phyloP scores from a whole-genome alignment of 1,139 yeast genomes.

The Sugiyamaella xylanicola region DNA sequence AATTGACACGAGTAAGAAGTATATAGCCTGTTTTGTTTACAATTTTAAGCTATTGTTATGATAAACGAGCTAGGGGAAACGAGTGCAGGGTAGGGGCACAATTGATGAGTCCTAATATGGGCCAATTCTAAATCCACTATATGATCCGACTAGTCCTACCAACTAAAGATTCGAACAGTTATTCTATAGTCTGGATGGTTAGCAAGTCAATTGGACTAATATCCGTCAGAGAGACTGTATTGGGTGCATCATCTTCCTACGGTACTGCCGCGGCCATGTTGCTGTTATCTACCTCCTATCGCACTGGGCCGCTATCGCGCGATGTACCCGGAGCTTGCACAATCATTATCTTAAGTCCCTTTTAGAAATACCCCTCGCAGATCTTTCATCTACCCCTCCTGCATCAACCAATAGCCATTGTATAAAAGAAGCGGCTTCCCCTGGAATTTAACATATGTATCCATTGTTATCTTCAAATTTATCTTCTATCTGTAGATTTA shows the following conservation, averaged over 20 bases:
- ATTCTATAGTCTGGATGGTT: too few relatives aligned
- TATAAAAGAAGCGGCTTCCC: not conserved
- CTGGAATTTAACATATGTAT: not conserved
- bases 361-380: not conserved
- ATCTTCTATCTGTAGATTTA: not conserved
- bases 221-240: too few relatives aligned
- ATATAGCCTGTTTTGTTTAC: too few relatives aligned
- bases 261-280: not conserved
- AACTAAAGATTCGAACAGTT: too few relatives aligned
- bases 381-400: not conserved
- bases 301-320: conserved; percentile 1
- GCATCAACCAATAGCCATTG: not conserved
- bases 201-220: too few relatives aligned
- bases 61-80: too few relatives aligned
- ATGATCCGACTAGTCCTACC: too few relatives aligned
- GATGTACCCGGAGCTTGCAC: not conserved
- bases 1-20: not conserved
- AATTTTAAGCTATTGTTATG: too few relatives aligned
- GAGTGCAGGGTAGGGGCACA: too few relatives aligned
- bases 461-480: not conserved
- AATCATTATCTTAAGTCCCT: not conserved
- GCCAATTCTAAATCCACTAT: too few relatives aligned
- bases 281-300: not conserved
- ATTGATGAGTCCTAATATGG: too few relatives aligned
- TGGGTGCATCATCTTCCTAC: not conserved